Evolutionary conservation across 176 grass and related monocot genomes (phyloP).

Genomic region (Hordeum vulgare): MorexV3_pseudomolecules_assembly NC_058520.1:511555006-511555505

Average conservation of each 20-base stretch:
- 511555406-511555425: background rate
- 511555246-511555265: constrained; percentile 9
- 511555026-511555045: background rate
- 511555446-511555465: constrained; percentile 77
- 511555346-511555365: background rate
- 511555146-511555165: background rate
- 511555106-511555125: background rate
- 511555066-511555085: background rate
- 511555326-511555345: constrained; percentile 76
- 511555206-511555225: background rate
- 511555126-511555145: background rate
- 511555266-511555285: constrained; percentile 64
- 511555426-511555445: background rate
- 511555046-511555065: background rate
- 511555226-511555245: background rate
- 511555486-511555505: constrained; percentile 84
- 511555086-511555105: background rate
- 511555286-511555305: constrained; percentile 78
- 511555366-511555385: background rate
- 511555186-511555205: background rate
- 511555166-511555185: background rate
- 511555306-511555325: constrained; percentile 62
- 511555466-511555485: constrained; percentile 65
- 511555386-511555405: background rate
- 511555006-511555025: too few relatives aligned